These are phyloP conservation scores for Malus hybrid DNA, from an alignment of 331 rosid species.

Conservation along the genomic window DNA sequence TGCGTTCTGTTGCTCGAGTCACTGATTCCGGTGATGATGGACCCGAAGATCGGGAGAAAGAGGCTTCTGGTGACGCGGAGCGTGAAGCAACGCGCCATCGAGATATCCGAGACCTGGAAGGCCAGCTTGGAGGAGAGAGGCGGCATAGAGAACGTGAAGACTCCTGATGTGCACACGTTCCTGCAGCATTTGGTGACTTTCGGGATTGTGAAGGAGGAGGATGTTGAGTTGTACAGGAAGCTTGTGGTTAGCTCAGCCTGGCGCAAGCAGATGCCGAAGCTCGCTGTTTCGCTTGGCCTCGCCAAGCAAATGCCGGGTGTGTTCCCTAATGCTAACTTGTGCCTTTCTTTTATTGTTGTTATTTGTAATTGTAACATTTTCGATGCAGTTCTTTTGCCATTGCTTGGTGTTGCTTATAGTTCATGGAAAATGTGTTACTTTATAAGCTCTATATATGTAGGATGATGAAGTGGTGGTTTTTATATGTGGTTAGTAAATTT, in stretches of 20 bases:
- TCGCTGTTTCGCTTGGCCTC: constrained; percentile 90
- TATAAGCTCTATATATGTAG: background rate
- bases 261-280: constrained; percentile 99
- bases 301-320: constrained; percentile 83
- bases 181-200: constrained; percentile 94
- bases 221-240: constrained; percentile 66
- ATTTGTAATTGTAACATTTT: background rate
- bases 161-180: constrained; percentile 91
- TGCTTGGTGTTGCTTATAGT: background rate
- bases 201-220: constrained; percentile 71
- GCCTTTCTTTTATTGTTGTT: background rate
- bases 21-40: constrained; percentile 69
- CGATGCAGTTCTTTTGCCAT: background rate
- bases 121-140: constrained; percentile 88
- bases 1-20: constrained; percentile 86
- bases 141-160: constrained; percentile 82
- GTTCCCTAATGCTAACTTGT: background rate
- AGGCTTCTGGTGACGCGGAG: constrained; percentile 77
- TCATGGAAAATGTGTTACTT: background rate
- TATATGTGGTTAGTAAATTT: background rate
- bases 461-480: background rate
- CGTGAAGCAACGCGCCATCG: constrained; percentile 61
- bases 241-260: constrained; percentile 91
- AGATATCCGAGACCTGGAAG: constrained; percentile 90
- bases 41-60: constrained; percentile 74